These are phyloP conservation scores for Stipa capillata DNA, from an alignment of 176 grass and related monocot species.

Conservation along the genomic window DNA sequence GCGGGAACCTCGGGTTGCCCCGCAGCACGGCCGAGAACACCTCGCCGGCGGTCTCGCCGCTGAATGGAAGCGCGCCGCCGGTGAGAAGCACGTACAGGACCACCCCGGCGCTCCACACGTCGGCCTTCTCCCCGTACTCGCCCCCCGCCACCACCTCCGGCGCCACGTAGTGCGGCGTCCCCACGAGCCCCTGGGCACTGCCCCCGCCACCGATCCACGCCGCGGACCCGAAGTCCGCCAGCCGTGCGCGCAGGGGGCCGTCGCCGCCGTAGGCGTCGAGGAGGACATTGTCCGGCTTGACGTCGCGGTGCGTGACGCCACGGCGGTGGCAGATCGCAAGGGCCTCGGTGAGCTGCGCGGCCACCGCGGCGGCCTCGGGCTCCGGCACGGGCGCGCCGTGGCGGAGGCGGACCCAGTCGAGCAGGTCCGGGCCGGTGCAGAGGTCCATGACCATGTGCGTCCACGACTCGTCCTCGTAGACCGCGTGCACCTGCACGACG, in stretches of 20 bases:
- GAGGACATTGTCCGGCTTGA: constrained; percentile 92
- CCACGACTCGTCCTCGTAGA: constrained; percentile 51
- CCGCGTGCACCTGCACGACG: constrained; percentile 48
- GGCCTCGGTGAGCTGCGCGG: constrained; percentile 50
- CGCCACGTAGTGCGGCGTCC: constrained; percentile 85
- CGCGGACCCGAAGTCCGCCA: constrained; percentile 79
- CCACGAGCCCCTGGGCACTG: constrained; percentile 47
- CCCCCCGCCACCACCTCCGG: constrained; percentile 63
- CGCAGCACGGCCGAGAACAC: constrained; percentile 59
- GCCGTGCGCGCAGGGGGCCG: constrained; percentile 10
- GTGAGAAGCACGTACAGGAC: constrained; percentile 65
- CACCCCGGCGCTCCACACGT: constrained; percentile 85
- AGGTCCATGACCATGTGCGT: constrained; percentile 82
- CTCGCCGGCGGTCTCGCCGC: constrained; percentile 57
- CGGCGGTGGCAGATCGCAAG: constrained; percentile 62
- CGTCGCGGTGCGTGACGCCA: constrained; percentile 72
- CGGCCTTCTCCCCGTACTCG: constrained; percentile 83
- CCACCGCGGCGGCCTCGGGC: constrained; percentile 35
- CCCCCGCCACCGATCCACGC: constrained; percentile 37
- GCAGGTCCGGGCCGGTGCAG: constrained; percentile 57
- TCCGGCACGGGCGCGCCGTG: constrained; percentile 45
- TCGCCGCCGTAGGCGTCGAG: constrained; percentile 20
- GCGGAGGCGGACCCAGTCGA: constrained; percentile 56
- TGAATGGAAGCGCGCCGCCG: constrained; percentile 69
- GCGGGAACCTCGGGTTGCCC: constrained; percentile 59